Evolutionary conservation across 2,329 filamentous ascomycete species (phyloP).

Genomic region (Fusarium buharicum): DNA sequence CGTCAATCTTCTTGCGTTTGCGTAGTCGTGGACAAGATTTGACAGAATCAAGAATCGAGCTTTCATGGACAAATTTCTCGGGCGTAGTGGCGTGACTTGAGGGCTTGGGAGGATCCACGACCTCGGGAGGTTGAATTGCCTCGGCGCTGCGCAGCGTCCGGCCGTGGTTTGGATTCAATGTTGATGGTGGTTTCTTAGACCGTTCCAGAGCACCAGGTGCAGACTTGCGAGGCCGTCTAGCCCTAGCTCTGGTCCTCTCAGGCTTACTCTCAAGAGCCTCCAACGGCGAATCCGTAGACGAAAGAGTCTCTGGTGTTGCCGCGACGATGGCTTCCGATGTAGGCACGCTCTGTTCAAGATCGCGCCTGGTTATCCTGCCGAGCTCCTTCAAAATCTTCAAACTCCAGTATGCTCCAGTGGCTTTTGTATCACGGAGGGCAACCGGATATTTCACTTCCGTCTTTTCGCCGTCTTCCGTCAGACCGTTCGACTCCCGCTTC

Average conservation of each 20-base stretch:
- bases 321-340: slow-evolving; percentile 22
- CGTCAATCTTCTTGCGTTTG: slow-evolving; percentile 59
- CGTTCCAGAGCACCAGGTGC: slow-evolving; percentile 52
- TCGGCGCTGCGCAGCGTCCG: slow-evolving; percentile 43
- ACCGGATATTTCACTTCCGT: slow-evolving; percentile 52
- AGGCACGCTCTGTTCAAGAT: slow-evolving; percentile 31
- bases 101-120: background rate
- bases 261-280: slow-evolving; percentile 19
- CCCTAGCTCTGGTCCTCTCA: slow-evolving; percentile 40
- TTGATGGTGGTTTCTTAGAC: slow-evolving; percentile 47
- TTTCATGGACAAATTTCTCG: slow-evolving; percentile 29
- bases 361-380: slow-evolving; percentile 49
- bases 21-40: slow-evolving; percentile 60
- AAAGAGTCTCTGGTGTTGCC: slow-evolving; percentile 3
- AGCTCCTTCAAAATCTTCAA: slow-evolving; percentile 56
- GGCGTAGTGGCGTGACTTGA: slow-evolving; percentile 7
- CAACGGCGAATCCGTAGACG: slow-evolving; percentile 6
- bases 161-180: slow-evolving; percentile 53
- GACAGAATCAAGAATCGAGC: slow-evolving; percentile 63
- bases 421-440: slow-evolving; percentile 58
- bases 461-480: slow-evolving; percentile 41
- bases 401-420: slow-evolving; percentile 57
- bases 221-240: slow-evolving; percentile 54
- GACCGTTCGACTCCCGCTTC: slow-evolving; percentile 48
- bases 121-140: background rate